phyloP scores from a whole-genome alignment of 1,284 basidiomycete genomes.

The Rhodotorula sp. region DNA sequence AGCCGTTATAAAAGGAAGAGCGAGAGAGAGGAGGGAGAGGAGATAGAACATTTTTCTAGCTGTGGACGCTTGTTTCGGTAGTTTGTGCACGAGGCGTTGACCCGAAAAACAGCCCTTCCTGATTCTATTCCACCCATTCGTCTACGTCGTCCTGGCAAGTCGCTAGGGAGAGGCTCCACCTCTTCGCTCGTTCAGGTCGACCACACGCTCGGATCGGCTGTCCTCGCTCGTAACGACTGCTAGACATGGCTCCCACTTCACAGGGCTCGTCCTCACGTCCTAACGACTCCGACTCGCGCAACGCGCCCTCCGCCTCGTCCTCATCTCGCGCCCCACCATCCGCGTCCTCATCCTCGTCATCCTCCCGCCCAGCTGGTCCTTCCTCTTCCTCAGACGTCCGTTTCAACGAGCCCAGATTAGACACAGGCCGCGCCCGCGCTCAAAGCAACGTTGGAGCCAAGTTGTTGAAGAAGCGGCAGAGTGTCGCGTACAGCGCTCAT shows the following conservation, averaged over 20 bases:
- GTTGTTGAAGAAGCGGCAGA: conserved; percentile 46
- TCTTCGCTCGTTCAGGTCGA: too few relatives aligned
- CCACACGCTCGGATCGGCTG: too few relatives aligned
- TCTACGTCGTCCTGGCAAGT: too few relatives aligned
- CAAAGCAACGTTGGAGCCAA: conserved; percentile 44
- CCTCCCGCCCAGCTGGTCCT: neutral
- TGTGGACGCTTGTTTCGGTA: neutral
- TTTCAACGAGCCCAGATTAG: too few relatives aligned
- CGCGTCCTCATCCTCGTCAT: neutral
- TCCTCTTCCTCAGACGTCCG: neutral
- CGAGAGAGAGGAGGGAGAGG: neutral
- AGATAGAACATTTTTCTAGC: neutral
- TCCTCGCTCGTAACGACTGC: too few relatives aligned
- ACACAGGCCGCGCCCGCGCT: conserved; percentile 1
- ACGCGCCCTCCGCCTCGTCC: neutral
- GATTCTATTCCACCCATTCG: too few relatives aligned
- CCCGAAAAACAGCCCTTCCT: too few relatives aligned
- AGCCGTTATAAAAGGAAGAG: neutral
- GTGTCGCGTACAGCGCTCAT: conserved; percentile 40
- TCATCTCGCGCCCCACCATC: conserved; percentile 10
- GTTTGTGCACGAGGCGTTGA: neutral
- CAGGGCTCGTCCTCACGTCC: too few relatives aligned
- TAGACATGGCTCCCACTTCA: too few relatives aligned
- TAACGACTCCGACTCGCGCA: too few relatives aligned
- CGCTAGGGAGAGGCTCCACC: neutral